These are phyloP conservation scores for Xylariaceae sp. DNA, from an alignment of 2,329 filamentous ascomycete genomes.

Conservation along the genomic window DNA sequence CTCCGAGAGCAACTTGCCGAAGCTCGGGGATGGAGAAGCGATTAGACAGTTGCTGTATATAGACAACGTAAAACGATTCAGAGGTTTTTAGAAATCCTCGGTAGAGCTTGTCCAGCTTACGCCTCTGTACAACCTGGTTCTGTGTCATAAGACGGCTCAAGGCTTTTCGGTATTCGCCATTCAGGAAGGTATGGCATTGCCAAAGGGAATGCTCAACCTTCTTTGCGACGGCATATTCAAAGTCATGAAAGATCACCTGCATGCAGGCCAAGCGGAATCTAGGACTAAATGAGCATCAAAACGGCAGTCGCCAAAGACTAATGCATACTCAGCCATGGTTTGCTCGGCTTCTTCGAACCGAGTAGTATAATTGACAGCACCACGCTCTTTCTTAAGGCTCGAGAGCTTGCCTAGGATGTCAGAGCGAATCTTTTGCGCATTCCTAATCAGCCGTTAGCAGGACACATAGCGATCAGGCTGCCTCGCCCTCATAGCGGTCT, in stretches of 20 bases:
- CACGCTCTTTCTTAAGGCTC: conserved; percentile 38
- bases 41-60: conserved; percentile 76
- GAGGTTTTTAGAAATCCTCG: conserved; percentile 84
- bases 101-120: conserved; percentile 84
- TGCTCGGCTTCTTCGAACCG: conserved; percentile 42
- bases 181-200: conserved; percentile 78
- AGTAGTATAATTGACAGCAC: conserved; percentile 37
- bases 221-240: conserved; percentile 66
- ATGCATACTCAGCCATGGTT: conserved; percentile 42
- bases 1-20: conserved; percentile 49
- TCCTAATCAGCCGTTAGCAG: conserved; percentile 28
- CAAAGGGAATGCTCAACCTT: conserved; percentile 76
- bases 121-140: conserved; percentile 65
- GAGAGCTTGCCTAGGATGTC: conserved; percentile 34
- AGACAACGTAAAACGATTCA: conserved; percentile 86
- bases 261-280: conserved; percentile 77
- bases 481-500: not conserved
- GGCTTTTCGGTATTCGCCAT: conserved; percentile 75
- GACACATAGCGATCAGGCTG: not conserved
- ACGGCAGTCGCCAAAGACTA: conserved; percentile 1
- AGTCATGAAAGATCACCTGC: conserved; percentile 73
- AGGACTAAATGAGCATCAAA: conserved; percentile 29
- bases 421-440: conserved; percentile 39
- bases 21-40: conserved; percentile 62
- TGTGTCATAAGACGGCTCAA: conserved; percentile 61